Evolutionary conservation across 257 asterid genomes (phyloP).

Genomic region (Primulina eburnea): DNA sequence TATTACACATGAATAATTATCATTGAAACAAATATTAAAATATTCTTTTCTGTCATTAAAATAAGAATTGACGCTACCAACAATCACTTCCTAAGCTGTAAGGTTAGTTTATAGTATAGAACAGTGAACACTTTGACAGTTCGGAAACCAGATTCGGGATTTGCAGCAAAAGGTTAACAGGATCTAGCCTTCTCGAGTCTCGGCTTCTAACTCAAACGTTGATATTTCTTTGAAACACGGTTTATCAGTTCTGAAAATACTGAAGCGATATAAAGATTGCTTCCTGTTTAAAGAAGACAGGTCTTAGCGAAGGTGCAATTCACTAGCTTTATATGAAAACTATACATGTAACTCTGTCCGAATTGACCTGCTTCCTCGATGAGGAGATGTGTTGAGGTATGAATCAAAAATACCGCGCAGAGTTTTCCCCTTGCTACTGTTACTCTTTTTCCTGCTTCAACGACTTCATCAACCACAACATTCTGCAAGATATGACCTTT

Average conservation of each 20-base stretch:
- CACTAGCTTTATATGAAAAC: neutral
- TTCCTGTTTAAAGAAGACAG: slow-evolving; percentile 47
- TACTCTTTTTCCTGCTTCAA: slow-evolving; percentile 84
- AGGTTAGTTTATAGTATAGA: no score
- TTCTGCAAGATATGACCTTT: slow-evolving; percentile 48
- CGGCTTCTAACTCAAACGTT: slow-evolving; percentile 6
- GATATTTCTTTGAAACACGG: slow-evolving; percentile 32
- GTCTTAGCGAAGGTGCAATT: neutral
- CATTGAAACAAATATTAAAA: no score
- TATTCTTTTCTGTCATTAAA: no score
- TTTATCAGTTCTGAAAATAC: slow-evolving; percentile 88
- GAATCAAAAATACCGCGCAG: slow-evolving; percentile 60
- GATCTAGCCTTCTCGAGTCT: neutral
- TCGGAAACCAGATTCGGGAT: neutral
- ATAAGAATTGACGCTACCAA: no score
- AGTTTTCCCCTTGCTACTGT: slow-evolving; percentile 85
- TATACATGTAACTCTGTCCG: slow-evolving; percentile 64
- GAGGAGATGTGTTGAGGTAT: slow-evolving; percentile 82
- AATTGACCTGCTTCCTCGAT: slow-evolving; percentile 96
- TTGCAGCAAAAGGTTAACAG: neutral
- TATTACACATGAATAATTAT: no score
- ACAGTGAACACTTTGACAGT: neutral
- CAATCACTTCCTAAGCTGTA: no score
- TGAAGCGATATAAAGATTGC: slow-evolving; percentile 82
- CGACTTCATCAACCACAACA: slow-evolving; percentile 56